Evolutionary conservation across 352 stramenopile species (phyloP).

Genomic region (Aphanomyces cochlioides): DNA sequence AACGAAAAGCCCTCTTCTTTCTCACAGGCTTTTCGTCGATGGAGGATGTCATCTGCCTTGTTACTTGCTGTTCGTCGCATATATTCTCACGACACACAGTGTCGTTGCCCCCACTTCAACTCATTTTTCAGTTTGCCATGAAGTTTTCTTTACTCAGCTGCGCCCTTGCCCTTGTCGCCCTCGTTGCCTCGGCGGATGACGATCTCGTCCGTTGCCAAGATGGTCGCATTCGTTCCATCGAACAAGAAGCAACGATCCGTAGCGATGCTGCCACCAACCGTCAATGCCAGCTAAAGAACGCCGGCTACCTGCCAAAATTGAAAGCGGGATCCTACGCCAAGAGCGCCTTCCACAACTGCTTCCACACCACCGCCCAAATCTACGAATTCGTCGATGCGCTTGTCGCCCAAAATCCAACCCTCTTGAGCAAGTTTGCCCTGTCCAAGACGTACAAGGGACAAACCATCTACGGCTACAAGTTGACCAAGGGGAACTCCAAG

Average conservation of each 20-base stretch:
- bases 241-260: neutral
- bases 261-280: neutral
- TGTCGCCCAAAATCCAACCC: slow-evolving; percentile 8
- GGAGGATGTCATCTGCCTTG: no score
- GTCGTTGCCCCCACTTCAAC: no score
- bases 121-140: neutral
- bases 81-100: neutral
- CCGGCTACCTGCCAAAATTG: neutral
- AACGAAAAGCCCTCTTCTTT: no score
- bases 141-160: neutral
- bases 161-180: neutral
- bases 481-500: slow-evolving; percentile 40
- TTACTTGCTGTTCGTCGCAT: no score
- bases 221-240: neutral
- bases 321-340: slow-evolving; percentile 31
- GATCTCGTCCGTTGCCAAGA: neutral
- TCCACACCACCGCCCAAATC: slow-evolving; percentile 33
- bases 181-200: neutral
- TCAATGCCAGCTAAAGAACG: neutral
- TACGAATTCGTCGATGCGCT: slow-evolving; percentile 39
- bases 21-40: no score
- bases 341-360: slow-evolving; percentile 39
- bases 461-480: slow-evolving; percentile 34
- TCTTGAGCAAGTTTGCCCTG: slow-evolving; percentile 38
- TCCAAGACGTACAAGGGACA: slow-evolving; percentile 35